These are phyloP conservation scores for Dissoconium aciculare DNA, from an alignment of 2,329 filamentous ascomycete genomes.

Conservation along the genomic window DNA sequence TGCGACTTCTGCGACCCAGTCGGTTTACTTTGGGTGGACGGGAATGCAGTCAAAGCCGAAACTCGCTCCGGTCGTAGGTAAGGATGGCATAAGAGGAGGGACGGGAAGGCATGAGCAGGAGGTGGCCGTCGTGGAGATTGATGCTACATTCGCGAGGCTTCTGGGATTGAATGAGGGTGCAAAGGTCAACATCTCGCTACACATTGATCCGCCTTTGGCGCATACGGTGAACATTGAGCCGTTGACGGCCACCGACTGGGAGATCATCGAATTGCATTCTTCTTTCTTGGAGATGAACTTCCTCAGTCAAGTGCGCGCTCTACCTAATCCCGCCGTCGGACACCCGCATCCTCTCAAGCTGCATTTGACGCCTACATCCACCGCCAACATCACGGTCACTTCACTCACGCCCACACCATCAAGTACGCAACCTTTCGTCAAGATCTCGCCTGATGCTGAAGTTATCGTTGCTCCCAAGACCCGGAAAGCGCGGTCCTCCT, in stretches of 20 bases:
- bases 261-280: constrained; percentile 95
- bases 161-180: constrained; percentile 68
- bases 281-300: constrained; percentile 92
- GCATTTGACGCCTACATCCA: constrained; percentile 88
- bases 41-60: constrained; percentile 91
- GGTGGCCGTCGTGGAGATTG: constrained; percentile 64
- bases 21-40: constrained; percentile 87
- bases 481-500: constrained; percentile 34
- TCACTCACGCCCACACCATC: constrained; percentile 64
- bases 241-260: constrained; percentile 89
- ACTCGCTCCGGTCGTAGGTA: constrained; percentile 54
- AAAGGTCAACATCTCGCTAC: constrained; percentile 57
- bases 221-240: constrained; percentile 97
- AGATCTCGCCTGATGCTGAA: constrained; percentile 85
- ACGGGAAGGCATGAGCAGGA: constrained; percentile 58
- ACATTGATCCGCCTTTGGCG: constrained; percentile 77
- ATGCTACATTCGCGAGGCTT: constrained; percentile 65
- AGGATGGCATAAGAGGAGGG: constrained; percentile 48
- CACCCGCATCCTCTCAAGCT: constrained; percentile 69
- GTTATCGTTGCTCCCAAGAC: constrained; percentile 95
- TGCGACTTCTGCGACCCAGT: constrained; percentile 38
- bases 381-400: constrained; percentile 75
- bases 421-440: constrained; percentile 62
- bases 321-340: constrained; percentile 60
- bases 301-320: constrained; percentile 75